Conservation (phyloP, 148 eudicot genomes). For the Rhododendron mucronatum region DNA sequence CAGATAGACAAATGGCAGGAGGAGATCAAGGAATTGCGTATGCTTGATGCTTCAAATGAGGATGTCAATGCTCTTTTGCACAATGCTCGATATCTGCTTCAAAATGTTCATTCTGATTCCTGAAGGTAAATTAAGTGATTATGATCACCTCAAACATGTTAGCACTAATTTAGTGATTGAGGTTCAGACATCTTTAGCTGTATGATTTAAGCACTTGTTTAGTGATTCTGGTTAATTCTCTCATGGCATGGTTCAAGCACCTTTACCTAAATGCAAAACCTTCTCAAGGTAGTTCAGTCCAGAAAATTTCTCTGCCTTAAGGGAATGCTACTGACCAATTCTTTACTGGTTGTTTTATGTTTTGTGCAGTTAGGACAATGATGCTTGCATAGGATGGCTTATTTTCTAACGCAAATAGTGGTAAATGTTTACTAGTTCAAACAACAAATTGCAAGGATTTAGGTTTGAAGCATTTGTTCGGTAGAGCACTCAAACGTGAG, state of each 20-base stretch:
- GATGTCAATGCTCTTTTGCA: constrained; percentile 52
- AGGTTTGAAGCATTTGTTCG: not conserved
- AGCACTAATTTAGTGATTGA: not conserved
- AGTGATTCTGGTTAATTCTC: not conserved
- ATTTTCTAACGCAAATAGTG: not conserved
- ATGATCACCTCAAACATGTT: not conserved
- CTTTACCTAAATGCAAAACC: not conserved
- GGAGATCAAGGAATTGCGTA: constrained; percentile 72
- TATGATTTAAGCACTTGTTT: not conserved
- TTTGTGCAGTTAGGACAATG: constrained; percentile 1
- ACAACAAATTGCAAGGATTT: not conserved
- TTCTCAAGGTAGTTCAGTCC: not conserved
- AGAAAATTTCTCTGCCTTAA: not conserved
- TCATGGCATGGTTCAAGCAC: not conserved
- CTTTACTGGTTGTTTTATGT: not conserved
- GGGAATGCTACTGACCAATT: not conserved
- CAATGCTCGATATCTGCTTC: constrained; percentile 70
- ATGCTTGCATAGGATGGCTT: not conserved
- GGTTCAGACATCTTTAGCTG: not conserved
- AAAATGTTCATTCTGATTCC: constrained; percentile 45
- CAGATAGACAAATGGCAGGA: constrained; percentile 90
- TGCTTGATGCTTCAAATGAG: constrained; percentile 74
- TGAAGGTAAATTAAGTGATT: constrained; percentile 20
- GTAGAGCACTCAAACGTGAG: not conserved
- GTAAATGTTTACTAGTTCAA: not conserved